A percentile compares a stretch with the other conserved stretches of the same genome.
These are phyloP conservation scores for Globisporangium polare DNA, from an alignment of 352 stramenopile species.

Conservation along the genomic window DNA sequence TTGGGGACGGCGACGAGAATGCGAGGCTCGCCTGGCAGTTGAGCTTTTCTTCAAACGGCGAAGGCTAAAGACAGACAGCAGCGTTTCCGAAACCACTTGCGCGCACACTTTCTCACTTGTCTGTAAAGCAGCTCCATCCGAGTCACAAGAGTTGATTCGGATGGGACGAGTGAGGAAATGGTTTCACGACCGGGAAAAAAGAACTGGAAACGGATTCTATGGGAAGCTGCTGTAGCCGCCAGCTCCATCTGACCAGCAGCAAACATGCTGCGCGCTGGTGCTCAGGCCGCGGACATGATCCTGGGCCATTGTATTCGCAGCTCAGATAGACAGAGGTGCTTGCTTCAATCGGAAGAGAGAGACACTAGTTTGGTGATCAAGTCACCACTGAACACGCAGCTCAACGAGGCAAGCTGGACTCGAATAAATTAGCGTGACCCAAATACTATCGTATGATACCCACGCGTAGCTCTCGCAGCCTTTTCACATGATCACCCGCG, in stretches of 20 bases:
- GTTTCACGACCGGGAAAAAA: not conserved
- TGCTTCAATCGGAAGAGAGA: too few species aligned
- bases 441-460: too few species aligned
- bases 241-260: not conserved
- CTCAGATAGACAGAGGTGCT: too few species aligned
- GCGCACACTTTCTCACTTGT: not conserved
- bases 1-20: not conserved
- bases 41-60: not conserved
- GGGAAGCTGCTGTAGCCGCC: not conserved
- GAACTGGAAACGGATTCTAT: not conserved
- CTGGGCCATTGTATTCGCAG: not conserved
- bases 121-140: not conserved
- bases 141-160: not conserved
- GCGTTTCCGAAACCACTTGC: not conserved
- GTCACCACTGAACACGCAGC: too few species aligned
- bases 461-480: too few species aligned
- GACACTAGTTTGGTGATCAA: too few species aligned
- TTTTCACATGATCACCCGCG: constrained; percentile 8
- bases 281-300: not conserved
- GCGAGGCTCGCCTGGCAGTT: not conserved
- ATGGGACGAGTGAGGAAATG: not conserved
- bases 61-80: not conserved
- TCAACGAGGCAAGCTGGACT: not conserved
- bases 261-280: too few species aligned
- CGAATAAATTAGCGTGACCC: too few species aligned